Base-by-base conservation (phyloP, 352 stramenopile genomes). In the Phytophthora nicotianae region DNA sequence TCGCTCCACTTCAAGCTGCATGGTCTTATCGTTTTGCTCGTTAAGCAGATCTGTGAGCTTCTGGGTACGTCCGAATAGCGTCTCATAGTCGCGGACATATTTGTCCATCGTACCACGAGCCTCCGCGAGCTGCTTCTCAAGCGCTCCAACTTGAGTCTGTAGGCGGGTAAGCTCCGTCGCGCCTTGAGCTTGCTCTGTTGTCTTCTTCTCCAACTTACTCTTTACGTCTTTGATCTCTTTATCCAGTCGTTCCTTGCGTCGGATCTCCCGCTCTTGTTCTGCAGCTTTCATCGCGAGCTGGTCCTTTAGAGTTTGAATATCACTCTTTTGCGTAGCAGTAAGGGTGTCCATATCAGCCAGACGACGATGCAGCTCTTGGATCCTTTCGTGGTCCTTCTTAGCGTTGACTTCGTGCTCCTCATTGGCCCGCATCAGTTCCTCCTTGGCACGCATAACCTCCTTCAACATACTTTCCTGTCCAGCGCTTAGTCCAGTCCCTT, bases 41-140 rank as follows among this genome's bases (percentile, higher is more conserved):
- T 98, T 97, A 8, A 98, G 74, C 27, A 98, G 58, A 20, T 97
- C 88, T n/a, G 88, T 96, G 38, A 98, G 73, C 68, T 98, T 98
- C 54, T 98, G 91, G 38, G 83, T 96, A 27, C 87, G 84, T 4
- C 78, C 82, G 59, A 95, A 98, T 20, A 97, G 81, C 50, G 88
- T 89, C 72, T 97, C 94, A 71, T 97, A 98, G 80, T 97, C 94
- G 52, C 87, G 89, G 33, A 96, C 81, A 75, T 97, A 97, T 66
- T 97, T 97, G 55, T 97, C 90, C 87, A 98, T 97, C n/a, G 86
- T 96, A 38, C 72, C 74, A 29, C 85, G 81, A 38, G 81, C 71
- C 43, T 93, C 84, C 1, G 60, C 75, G 49, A 82, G 74, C 67
- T 88, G 96, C 63, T 97, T 98, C 56, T 98, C 93, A 3, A 98